Base-by-base conservation (phyloP, 2,329 filamentous ascomycete species). In the Cytospora piceae region DNA sequence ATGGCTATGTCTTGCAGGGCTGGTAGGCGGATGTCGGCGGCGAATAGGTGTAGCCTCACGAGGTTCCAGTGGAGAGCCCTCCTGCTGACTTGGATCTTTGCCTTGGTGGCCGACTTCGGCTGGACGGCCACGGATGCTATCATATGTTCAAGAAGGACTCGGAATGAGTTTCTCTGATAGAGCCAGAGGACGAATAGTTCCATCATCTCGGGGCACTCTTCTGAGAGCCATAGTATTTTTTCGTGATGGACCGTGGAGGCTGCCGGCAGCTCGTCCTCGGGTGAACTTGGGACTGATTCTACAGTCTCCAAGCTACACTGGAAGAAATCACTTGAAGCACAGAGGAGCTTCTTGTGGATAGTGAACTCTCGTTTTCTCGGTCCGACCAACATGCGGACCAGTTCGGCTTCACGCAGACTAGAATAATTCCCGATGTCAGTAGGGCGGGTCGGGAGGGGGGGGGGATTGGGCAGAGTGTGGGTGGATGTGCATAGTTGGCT, bases 1-100 rank as follows among this genome's bases (percentile, higher is more conserved):
- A 87, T 86, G 71, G 83, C 80, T 22, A 80, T 74, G 72, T 87
- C 85, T 70, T 87, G 85, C 11, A 87, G 77, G 11, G 77, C 77
- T 32, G 80, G 74, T 4, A 86, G 75, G 58, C 78, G 78, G 69
- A 85, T 79, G 62, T 79, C 76, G 4, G 84, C 80, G 53, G 84
- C 85, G 73, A 87, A 87, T 60, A 87, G 77, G 70, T 87, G 85
- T 15, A 87, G 77, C 42, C 81, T 80, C 61, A 87, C 81, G 8
- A 87, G 77, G 66, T 82, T 81, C 82, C 83, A 86, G 73, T 86
- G 85, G 5, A 86, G 76, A 34, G 77, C 70, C 77, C 78, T 70
- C 70, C 73, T 68, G 65, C 57, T 29, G 74, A 66, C 75, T 67
- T 64, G 69, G 27, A 66, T 65, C 29, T 67, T 65, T 39, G 66